Evolutionary conservation across 805 yeast species (phyloP).

Genomic region (Komagataella populi): DNA sequence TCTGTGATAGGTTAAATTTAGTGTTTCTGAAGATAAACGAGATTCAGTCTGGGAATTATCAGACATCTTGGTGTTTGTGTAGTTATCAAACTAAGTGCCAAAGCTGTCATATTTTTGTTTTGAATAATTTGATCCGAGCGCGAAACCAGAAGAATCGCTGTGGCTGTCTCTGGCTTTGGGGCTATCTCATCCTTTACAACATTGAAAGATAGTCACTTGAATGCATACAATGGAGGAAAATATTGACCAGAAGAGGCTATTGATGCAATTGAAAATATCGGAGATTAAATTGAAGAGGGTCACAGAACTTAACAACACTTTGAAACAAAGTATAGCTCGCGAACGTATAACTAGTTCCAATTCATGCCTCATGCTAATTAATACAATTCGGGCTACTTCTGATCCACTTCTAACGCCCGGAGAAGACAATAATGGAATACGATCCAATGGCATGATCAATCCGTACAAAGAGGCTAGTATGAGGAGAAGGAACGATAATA

Average conservation of each 20-base stretch:
- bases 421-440: background rate
- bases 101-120: background rate
- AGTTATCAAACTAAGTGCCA: background rate
- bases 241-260: background rate
- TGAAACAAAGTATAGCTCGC: constrained; percentile 28
- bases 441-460: background rate
- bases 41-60: background rate
- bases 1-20: background rate
- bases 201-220: background rate
- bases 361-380: background rate
- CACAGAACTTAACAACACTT: constrained; percentile 32
- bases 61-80: background rate
- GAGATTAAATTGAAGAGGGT: constrained; percentile 39
- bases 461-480: background rate
- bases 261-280: constrained; percentile 20
- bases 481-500: background rate
- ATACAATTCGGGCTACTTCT: background rate
- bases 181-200: background rate
- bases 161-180: background rate
- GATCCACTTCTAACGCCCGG: background rate
- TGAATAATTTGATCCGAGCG: background rate
- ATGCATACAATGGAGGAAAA: background rate
- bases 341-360: constrained; percentile 44
- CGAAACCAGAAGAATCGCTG: background rate
- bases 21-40: background rate